These are phyloP conservation scores for Leucosporidium yakuticum DNA, from an alignment of 768 basidiomycete genomes.

Conservation along the genomic window DNA sequence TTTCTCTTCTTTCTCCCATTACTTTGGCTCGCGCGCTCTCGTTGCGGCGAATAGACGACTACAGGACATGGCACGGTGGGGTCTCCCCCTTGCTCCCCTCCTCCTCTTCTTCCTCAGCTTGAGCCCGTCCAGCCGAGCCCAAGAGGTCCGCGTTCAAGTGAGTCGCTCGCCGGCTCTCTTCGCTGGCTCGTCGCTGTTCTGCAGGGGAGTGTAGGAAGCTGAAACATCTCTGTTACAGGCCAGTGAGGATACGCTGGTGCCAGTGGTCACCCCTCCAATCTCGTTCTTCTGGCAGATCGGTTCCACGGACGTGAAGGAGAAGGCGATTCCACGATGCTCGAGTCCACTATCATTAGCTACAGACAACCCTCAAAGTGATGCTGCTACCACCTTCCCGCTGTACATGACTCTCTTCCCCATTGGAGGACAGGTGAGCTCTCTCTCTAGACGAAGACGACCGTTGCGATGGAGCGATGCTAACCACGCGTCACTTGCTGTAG, in stretches of 20 bases:
- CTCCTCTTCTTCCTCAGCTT: too few relatives aligned
- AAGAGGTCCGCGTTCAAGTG: too few relatives aligned
- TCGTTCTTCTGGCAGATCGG: constrained; percentile 19
- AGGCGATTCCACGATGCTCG: constrained; percentile 12
- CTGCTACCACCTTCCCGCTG: not conserved
- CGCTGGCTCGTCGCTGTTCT: too few relatives aligned
- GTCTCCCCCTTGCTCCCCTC: too few relatives aligned
- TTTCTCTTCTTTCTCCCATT: too few relatives aligned
- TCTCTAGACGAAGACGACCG: not conserved
- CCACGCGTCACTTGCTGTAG: not conserved
- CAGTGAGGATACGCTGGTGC: not conserved
- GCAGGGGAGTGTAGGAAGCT: not conserved
- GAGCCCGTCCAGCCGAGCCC: too few relatives aligned
- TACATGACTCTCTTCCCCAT: constrained; percentile 13
- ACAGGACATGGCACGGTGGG: too few relatives aligned
- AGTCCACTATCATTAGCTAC: constrained; percentile 3
- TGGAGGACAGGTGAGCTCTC: not conserved
- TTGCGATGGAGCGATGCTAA: not conserved
- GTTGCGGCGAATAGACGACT: too few relatives aligned
- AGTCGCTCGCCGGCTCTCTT: too few relatives aligned
- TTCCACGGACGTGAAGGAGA: not conserved
- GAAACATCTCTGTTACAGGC: not conserved
- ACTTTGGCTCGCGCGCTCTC: too few relatives aligned
- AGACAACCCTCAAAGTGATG: not conserved
- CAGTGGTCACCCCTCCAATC: constrained; percentile 9